Conservation (phyloP, 2,329 filamentous ascomycete species). For the Fusarium algeriense region DNA sequence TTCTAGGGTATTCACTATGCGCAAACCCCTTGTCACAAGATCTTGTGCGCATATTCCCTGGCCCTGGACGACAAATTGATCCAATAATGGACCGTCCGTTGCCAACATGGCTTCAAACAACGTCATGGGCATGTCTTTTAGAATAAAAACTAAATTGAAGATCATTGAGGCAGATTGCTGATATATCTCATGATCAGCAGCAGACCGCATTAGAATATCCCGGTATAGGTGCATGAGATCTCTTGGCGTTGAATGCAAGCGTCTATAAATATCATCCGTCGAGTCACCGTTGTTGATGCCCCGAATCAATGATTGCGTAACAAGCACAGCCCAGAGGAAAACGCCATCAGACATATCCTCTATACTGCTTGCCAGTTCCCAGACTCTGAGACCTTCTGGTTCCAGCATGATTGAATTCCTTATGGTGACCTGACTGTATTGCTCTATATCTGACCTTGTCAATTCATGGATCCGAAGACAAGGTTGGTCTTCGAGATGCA, state of each 20-base stretch:
- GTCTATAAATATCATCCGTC: background rate
- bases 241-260: background rate
- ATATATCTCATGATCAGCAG: background rate
- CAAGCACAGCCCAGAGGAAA: constrained; percentile 14
- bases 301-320: background rate
- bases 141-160: background rate
- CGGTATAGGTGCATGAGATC: background rate
- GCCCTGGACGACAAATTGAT: no score
- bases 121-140: background rate
- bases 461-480: constrained; percentile 1
- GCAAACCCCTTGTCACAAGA: no score
- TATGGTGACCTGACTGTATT: background rate
- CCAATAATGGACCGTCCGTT: background rate
- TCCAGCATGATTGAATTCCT: background rate
- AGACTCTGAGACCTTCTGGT: background rate
- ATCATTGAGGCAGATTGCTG: background rate
- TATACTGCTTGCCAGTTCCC: background rate
- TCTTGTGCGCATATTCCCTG: no score
- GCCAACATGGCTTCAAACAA: background rate
- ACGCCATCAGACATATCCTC: background rate
- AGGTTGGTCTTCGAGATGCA: background rate
- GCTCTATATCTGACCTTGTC: background rate
- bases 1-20: no score
- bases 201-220: background rate
- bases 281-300: constrained; percentile 10